Evolutionary conservation across 257 asterid species (phyloP), one percentile per base, ranked within the genome.

Genomic region (Perilla frutescens): DNA sequence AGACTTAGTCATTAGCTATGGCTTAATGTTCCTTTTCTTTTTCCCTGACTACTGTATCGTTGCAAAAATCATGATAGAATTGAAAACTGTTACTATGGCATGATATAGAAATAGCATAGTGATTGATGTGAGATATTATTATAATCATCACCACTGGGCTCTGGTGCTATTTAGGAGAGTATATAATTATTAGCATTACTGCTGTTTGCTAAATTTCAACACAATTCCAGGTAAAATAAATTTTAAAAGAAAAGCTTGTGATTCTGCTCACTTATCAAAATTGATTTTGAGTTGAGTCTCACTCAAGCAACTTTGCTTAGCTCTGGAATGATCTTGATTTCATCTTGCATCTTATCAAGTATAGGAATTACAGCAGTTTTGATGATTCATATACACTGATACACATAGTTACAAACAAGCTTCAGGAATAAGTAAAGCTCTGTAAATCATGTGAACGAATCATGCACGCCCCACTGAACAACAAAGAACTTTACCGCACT

Each of bases 231-330:
- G 39, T 53, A 13, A 40, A 7, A 8, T 53, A 29, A 0, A 29
- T 53, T 3, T 26, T 39, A 13, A 37, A 39, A 60, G 37, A 47
- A 34, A 44, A 62, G 57, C 29, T 20, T 26, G 54, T 20, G 6
- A 20, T 5, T 36, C 8, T 4, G 36, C 70, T 34, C 53, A 11
- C 41, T 36, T 49, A 9, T 61, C 50, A 36, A 34, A 69, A 29
- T 47, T 11, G 70, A 61, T 29, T 11, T n/a, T n/a, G 47, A 66
- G 47, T 47, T 66, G 60, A 53, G 51, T 36, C 62, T 68, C 48
- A 9, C 13, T 39, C 15, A 39, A 51, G 58, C 34, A 8, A 50
- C 48, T 50, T 49, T 9, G 36, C 43, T 67, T 7, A 15, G 51
- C 56, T 44, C 15, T 20, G 45, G n/a, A n/a, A 36, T 44, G 20